phyloP scores from a whole-genome alignment of 1,284 basidiomycete species.

The Cerrena zonata region DNA sequence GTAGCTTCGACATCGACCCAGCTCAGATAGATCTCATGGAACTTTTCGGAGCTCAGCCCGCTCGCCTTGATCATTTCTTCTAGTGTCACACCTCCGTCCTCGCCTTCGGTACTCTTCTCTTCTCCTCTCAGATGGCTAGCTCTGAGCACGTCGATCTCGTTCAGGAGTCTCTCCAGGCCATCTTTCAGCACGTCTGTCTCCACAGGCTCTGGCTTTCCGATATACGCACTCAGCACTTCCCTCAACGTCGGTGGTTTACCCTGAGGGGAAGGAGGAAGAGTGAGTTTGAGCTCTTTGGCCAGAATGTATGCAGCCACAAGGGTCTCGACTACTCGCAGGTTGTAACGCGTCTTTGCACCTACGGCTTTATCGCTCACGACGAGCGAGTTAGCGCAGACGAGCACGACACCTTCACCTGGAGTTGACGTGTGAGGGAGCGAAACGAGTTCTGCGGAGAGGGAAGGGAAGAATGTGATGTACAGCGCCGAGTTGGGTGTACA shows the following conservation, averaged over 20 bases:
- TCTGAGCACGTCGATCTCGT: conserved; percentile 50
- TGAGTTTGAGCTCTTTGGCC: conserved; percentile 48
- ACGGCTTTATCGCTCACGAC: conserved; percentile 79
- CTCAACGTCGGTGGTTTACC: conserved; percentile 40
- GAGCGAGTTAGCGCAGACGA: conserved; percentile 81
- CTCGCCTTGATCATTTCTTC: conserved; percentile 68
- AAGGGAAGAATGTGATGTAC: conserved; percentile 77
- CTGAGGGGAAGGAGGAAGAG: conserved; percentile 20
- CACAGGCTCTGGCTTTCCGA: conserved; percentile 29
- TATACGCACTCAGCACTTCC: conserved; percentile 47
- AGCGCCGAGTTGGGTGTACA: conserved; percentile 64
- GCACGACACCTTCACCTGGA: conserved; percentile 38
- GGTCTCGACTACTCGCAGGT: conserved; percentile 83
- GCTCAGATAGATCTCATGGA: conserved; percentile 64
- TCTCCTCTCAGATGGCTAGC: conserved; percentile 24
- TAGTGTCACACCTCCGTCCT: conserved; percentile 49
- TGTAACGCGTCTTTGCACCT: conserved; percentile 72
- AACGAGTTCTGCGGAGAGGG: conserved; percentile 59
- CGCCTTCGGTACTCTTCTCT: conserved; percentile 14
- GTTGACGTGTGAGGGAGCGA: conserved; percentile 46
- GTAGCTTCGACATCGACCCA: conserved; percentile 78
- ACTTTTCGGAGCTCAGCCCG: conserved; percentile 51
- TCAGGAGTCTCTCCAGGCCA: conserved; percentile 43
- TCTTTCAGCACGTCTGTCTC: conserved; percentile 38
- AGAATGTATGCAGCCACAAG: conserved; percentile 74